phyloP scores from a whole-genome alignment of 2,329 filamentous ascomycete genomes.

The Rhinocladiella similis region DNA sequence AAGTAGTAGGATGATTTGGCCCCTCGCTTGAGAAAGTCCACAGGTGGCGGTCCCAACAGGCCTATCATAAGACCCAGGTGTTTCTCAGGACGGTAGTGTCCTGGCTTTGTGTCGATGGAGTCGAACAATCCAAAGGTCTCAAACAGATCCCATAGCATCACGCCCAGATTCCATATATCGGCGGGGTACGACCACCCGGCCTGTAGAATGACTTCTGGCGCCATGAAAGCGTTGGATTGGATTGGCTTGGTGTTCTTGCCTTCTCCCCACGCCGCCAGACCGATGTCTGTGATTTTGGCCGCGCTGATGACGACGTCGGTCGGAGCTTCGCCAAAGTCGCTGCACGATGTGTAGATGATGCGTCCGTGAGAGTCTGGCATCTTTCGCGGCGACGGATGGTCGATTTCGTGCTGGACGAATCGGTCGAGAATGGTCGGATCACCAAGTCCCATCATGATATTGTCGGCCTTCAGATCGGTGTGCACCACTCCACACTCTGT shows the following conservation, averaged over 20 bases:
- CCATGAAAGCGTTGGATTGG: conserved; percentile 45
- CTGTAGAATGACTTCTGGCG: conserved; percentile 43
- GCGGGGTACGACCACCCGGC: conserved; percentile 39
- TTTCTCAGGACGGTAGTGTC: conserved; percentile 38
- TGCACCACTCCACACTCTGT: conserved; percentile 42
- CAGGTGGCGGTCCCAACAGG: conserved; percentile 42
- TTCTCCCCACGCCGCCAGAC: conserved; percentile 37
- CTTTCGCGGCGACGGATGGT: conserved; percentile 37
- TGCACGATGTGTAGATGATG: conserved; percentile 37
- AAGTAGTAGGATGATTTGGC: conserved; percentile 35
- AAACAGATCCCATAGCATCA: conserved; percentile 42
- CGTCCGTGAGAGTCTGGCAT: conserved; percentile 34
- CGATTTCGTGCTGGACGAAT: conserved; percentile 36
- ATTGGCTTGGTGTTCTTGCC: conserved; percentile 47
- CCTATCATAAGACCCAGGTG: conserved; percentile 47
- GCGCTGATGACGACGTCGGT: conserved; percentile 28
- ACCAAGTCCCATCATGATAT: conserved; percentile 42
- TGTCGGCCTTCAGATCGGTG: conserved; percentile 49
- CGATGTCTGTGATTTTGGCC: conserved; percentile 41
- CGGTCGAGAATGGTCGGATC: conserved; percentile 32
- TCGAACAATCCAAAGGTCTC: conserved; percentile 40
- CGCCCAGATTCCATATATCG: conserved; percentile 46
- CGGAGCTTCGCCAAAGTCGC: conserved; percentile 33
- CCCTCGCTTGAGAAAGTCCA: conserved; percentile 36
- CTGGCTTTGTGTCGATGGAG: conserved; percentile 36